A percentile compares a stretch with the other conserved stretches of the same genome.
These are phyloP conservation scores for Asterophora parasitica DNA, from an alignment of 768 basidiomycete species.

Conservation along the genomic window DNA sequence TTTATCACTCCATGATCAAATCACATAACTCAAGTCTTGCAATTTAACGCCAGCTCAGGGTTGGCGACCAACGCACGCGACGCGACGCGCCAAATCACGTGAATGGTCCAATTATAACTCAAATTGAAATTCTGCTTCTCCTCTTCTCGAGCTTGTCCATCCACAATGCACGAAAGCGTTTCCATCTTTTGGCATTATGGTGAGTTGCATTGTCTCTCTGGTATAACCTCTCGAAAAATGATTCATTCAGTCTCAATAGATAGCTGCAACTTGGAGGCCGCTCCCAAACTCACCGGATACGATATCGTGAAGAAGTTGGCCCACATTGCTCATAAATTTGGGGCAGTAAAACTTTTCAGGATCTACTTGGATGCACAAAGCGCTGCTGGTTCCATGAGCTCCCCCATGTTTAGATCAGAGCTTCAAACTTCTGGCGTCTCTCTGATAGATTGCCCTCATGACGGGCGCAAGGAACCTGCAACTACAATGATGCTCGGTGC, in stretches of 20 bases:
- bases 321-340: slow-evolving; percentile 41
- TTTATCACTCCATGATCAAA: too few relatives aligned
- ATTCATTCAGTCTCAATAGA: slow-evolving; percentile 24
- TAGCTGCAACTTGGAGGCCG: slow-evolving; percentile 32
- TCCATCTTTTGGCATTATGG: slow-evolving; percentile 12
- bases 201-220: neutral
- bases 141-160: neutral
- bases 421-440: slow-evolving; percentile 45
- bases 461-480: slow-evolving; percentile 26
- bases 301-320: slow-evolving; percentile 40
- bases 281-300: slow-evolving; percentile 34
- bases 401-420: slow-evolving; percentile 33
- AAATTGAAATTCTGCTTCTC: too few relatives aligned
- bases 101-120: too few relatives aligned
- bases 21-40: too few relatives aligned
- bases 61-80: too few relatives aligned
- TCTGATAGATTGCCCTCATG: slow-evolving; percentile 30
- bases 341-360: slow-evolving; percentile 45
- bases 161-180: slow-evolving; percentile 2
- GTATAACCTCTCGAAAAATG: too few relatives aligned
- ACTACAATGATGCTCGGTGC: slow-evolving; percentile 42
- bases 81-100: neutral
- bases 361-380: slow-evolving; percentile 48
- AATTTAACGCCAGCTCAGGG: too few relatives aligned
- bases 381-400: slow-evolving; percentile 22